These are phyloP conservation scores for Boletellus emodensis DNA, from an alignment of 768 basidiomycete species.

Conservation along the genomic window DNA sequence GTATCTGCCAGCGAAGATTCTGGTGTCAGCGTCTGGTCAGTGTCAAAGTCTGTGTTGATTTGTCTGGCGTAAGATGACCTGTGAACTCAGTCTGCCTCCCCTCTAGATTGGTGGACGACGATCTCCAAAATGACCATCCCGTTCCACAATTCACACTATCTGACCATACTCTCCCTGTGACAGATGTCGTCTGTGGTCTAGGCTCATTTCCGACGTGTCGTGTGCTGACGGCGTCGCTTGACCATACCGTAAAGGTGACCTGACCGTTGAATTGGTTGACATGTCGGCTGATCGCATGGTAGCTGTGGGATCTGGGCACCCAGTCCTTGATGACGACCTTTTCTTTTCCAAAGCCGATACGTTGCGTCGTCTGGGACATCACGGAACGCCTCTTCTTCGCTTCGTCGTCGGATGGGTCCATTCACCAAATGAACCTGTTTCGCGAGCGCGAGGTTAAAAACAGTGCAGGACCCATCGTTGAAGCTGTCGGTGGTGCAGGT, in stretches of 20 bases:
- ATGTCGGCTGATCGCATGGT: slow-evolving; percentile 9
- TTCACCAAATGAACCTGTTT: slow-evolving; percentile 80
- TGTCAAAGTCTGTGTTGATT: slow-evolving; percentile 62
- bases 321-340: slow-evolving; percentile 80
- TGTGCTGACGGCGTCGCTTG: slow-evolving; percentile 75
- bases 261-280: slow-evolving; percentile 9
- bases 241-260: slow-evolving; percentile 86
- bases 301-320: slow-evolving; percentile 82
- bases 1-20: slow-evolving; percentile 91
- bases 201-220: slow-evolving; percentile 76
- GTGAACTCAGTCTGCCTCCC: slow-evolving; percentile 7
- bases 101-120: slow-evolving; percentile 69
- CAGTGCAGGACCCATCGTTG: slow-evolving; percentile 45
- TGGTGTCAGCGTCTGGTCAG: slow-evolving; percentile 82
- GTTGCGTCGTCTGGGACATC: slow-evolving; percentile 70
- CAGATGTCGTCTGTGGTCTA: slow-evolving; percentile 74
- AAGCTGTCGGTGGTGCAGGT: slow-evolving; percentile 76
- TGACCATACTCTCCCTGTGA: slow-evolving; percentile 91
- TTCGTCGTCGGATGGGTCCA: slow-evolving; percentile 66
- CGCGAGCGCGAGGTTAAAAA: slow-evolving; percentile 52
- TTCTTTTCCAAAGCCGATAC: slow-evolving; percentile 75
- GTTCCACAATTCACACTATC: slow-evolving; percentile 75
- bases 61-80: slow-evolving; percentile 3
- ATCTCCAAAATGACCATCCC: slow-evolving; percentile 68
- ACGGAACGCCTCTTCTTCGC: slow-evolving; percentile 89